phyloP scores from a whole-genome alignment of 1,139 yeast genomes.

The Magnusiomyces tetraspermus region DNA sequence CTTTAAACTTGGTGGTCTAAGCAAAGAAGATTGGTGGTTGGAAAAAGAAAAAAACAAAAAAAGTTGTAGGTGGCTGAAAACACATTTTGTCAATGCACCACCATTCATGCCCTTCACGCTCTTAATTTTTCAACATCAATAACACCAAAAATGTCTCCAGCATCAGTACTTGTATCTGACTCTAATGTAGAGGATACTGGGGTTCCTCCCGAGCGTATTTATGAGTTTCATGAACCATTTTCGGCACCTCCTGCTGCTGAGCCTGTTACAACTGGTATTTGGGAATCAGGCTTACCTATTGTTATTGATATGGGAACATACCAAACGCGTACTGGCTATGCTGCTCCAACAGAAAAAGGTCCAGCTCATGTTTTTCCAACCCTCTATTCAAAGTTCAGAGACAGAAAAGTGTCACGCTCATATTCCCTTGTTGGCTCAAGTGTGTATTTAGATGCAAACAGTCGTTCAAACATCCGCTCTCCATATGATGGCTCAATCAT shows the following conservation, averaged over 20 bases:
- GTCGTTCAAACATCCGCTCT: constrained; percentile 57
- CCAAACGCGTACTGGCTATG: constrained; percentile 63
- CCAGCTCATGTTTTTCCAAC: constrained; percentile 69
- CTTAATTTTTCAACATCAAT: background rate
- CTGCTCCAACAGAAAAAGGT: constrained; percentile 33
- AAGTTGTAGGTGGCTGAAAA: background rate
- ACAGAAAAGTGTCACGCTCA: constrained; percentile 55
- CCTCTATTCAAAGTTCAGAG: constrained; percentile 63
- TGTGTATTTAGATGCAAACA: constrained; percentile 57
- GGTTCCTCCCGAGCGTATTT: constrained; percentile 37
- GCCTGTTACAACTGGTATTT: constrained; percentile 42
- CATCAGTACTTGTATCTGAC: too few relatives aligned
- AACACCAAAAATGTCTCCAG: background rate
- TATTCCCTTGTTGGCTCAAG: constrained; percentile 79
- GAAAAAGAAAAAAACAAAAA: constrained; percentile 7
- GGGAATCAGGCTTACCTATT: constrained; percentile 55
- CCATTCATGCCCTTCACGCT: background rate
- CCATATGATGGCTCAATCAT: constrained; percentile 84
- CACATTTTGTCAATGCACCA: background rate
- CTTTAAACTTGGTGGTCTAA: background rate
- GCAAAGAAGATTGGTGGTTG: background rate
- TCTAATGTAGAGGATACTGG: constrained; percentile 7
- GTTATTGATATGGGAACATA: constrained; percentile 55
- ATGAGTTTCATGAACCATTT: constrained; percentile 41
- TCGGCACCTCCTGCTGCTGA: constrained; percentile 37